phyloP scores from a whole-genome alignment of 2,329 filamentous ascomycete genomes.

The Aspergillus quadrilineatus region DNA sequence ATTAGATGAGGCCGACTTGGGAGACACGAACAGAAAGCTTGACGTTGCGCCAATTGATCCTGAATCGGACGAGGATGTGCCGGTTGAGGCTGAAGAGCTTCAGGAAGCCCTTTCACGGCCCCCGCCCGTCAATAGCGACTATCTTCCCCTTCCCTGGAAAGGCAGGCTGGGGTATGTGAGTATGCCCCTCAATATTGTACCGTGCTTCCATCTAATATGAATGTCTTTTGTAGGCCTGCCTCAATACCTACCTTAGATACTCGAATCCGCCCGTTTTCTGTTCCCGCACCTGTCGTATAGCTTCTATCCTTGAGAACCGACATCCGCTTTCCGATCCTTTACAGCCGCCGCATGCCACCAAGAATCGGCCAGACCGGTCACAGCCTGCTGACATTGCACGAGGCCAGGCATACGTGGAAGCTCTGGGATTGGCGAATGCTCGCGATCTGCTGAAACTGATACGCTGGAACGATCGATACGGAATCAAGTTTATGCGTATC shows the following conservation, averaged over 20 bases:
- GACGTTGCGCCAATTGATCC: constrained; percentile 43
- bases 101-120: constrained; percentile 61
- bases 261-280: constrained; percentile 83
- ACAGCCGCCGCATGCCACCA: constrained; percentile 75
- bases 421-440: constrained; percentile 76
- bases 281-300: constrained; percentile 86
- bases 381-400: constrained; percentile 65
- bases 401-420: constrained; percentile 72
- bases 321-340: constrained; percentile 74
- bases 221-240: constrained; percentile 62
- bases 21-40: constrained; percentile 15
- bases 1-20: neutral
- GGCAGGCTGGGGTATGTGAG: constrained; percentile 84
- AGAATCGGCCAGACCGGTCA: constrained; percentile 78
- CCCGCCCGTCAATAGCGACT: constrained; percentile 78
- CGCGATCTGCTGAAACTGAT: constrained; percentile 82
- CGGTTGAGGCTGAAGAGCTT: constrained; percentile 56
- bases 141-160: constrained; percentile 84
- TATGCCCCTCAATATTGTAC: neutral
- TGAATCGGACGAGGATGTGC: constrained; percentile 55
- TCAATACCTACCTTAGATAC: constrained; percentile 85
- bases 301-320: constrained; percentile 85
- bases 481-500: constrained; percentile 87
- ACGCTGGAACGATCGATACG: constrained; percentile 86
- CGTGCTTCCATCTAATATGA: neutral